Conservation (phyloP, 2,329 filamentous ascomycete genomes). For the Aspergillus alliaceus region DNA sequence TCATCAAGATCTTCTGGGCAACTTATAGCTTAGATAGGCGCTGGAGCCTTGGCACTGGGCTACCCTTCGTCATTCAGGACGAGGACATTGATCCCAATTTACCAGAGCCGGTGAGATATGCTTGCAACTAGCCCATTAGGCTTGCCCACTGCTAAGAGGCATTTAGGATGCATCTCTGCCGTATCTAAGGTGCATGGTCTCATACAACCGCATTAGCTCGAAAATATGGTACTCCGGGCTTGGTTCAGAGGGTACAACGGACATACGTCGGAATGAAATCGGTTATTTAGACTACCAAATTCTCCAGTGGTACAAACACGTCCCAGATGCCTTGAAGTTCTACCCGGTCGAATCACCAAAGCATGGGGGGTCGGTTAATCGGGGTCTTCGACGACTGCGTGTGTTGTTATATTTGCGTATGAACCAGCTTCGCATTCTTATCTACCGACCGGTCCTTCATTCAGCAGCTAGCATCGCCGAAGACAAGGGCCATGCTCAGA, state of each 20-base stretch:
- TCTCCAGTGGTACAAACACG: constrained; percentile 78
- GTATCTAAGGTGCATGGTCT: constrained; percentile 81
- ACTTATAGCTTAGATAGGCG: constrained; percentile 81
- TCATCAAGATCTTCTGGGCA: constrained; percentile 78
- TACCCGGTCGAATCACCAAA: constrained; percentile 54
- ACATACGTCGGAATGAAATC: constrained; percentile 72
- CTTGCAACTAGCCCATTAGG: not conserved
- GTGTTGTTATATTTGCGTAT: constrained; percentile 82
- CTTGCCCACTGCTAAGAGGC: constrained; percentile 1
- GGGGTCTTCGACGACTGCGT: constrained; percentile 70
- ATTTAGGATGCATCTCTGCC: constrained; percentile 52
- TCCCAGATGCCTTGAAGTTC: constrained; percentile 66
- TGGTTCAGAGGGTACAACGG: constrained; percentile 64
- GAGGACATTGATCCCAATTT: constrained; percentile 79
- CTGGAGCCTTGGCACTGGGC: constrained; percentile 86
- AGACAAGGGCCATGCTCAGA: constrained; percentile 71
- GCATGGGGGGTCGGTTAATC: constrained; percentile 54
- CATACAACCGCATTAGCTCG: constrained; percentile 77
- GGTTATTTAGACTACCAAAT: constrained; percentile 80
- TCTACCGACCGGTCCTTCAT: constrained; percentile 84
- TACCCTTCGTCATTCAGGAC: constrained; percentile 83
- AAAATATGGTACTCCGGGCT: constrained; percentile 84
- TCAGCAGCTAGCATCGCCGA: constrained; percentile 79
- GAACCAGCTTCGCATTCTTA: constrained; percentile 86
- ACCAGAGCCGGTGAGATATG: constrained; percentile 67